phyloP scores from a whole-genome alignment of 2,329 filamentous ascomycete species.

The Penicillium hesseltinei region DNA sequence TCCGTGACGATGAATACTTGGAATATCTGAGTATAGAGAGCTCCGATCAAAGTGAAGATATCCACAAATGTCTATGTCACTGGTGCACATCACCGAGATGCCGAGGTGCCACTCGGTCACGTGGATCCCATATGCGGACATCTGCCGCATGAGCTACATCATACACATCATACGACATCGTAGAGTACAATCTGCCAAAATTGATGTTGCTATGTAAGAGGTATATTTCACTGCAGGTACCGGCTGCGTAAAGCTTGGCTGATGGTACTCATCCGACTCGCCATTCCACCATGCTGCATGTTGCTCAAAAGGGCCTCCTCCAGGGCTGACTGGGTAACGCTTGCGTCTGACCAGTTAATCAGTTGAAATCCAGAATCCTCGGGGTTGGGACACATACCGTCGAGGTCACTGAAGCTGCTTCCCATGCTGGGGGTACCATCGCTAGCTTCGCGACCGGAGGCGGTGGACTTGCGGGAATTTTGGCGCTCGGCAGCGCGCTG shows the following conservation, averaged over 20 bases:
- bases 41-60: background rate
- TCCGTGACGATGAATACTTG: background rate
- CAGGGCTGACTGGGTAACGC: constrained; percentile 63
- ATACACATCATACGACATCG: background rate
- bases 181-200: background rate
- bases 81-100: background rate
- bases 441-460: constrained; percentile 46
- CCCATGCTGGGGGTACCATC: constrained; percentile 62
- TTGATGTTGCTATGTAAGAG: background rate
- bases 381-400: constrained; percentile 45
- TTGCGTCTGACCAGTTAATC: constrained; percentile 49
- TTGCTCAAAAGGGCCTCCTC: constrained; percentile 64
- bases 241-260: constrained; percentile 56
- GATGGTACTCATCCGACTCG: constrained; percentile 51
- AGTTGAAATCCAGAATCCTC: background rate
- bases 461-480: constrained; percentile 45
- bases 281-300: constrained; percentile 56
- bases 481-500: constrained; percentile 50
- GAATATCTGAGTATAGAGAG: background rate
- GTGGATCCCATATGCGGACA: constrained; percentile 3
- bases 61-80: background rate
- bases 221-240: constrained; percentile 41
- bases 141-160: background rate
- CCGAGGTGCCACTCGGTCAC: constrained; percentile 5
- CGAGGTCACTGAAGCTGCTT: constrained; percentile 64